Conservation (phyloP, 164 flowering plant species). For the Chimonanthus praecox region DNA sequence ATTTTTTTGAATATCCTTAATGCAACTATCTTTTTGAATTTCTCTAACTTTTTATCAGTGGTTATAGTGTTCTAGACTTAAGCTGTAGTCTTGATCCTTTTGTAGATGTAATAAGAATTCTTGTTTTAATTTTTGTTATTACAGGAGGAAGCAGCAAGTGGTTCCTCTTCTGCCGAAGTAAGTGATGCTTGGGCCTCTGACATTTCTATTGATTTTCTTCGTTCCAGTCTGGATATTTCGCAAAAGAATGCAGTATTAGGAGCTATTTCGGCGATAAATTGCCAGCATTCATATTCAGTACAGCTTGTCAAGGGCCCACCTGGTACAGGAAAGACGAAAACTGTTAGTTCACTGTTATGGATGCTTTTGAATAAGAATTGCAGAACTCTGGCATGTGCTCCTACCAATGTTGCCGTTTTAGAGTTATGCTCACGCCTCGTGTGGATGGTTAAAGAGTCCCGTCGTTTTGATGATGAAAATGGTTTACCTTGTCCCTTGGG, state of each 20-base stretch:
- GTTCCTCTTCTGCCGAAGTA: conserved; percentile 15
- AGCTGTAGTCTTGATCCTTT: neutral
- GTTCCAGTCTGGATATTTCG: conserved; percentile 40
- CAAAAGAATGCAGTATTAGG: conserved; percentile 41
- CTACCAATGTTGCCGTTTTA: conserved; percentile 10
- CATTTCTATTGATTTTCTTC: neutral
- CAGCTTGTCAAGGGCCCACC: conserved; percentile 82
- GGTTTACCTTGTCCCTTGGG: conserved; percentile 1
- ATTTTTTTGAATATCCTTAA: neutral
- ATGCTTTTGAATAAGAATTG: conserved; percentile 28
- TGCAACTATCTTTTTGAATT: neutral
- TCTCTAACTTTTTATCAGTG: neutral
- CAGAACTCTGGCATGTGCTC: conserved; percentile 30
- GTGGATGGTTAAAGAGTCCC: neutral
- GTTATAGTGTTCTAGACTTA: neutral
- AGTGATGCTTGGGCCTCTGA: conserved; percentile 1
- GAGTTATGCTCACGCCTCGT: neutral
- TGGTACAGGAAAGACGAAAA: conserved; percentile 76
- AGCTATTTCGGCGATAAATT: conserved; percentile 25
- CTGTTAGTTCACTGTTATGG: conserved; percentile 38
- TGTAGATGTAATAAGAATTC: neutral
- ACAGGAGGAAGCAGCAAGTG: conserved; percentile 33
- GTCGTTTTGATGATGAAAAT: neutral
- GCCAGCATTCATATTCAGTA: conserved; percentile 24
- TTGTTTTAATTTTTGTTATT: neutral